Conservation (phyloP, 192 early-diverging fungal genomes). For the Geranomyces michiganensis region DNA sequence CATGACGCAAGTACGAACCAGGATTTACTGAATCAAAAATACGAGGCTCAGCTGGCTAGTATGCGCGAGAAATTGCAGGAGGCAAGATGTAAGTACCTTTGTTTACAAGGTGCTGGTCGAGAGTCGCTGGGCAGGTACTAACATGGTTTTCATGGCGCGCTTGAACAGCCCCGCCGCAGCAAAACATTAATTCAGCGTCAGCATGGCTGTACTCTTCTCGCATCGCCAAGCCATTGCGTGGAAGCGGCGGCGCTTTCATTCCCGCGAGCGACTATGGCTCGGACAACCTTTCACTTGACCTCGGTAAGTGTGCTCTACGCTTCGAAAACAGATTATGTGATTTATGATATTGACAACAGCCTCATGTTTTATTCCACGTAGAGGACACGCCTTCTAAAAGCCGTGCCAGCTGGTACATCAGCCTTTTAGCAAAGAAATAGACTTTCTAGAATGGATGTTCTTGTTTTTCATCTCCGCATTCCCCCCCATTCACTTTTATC, state of each 20-base stretch:
- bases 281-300: not conserved
- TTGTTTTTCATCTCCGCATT: too few species aligned
- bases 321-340: too few species aligned
- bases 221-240: conserved; percentile 92
- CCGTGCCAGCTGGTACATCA: conserved; percentile 55
- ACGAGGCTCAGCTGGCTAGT: conserved; percentile 78
- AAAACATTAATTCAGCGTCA: not conserved
- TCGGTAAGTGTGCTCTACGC: too few species aligned
- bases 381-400: not conserved
- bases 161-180: not conserved
- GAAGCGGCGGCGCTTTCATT: conserved; percentile 60
- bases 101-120: too few species aligned
- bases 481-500: too few species aligned
- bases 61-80: conserved; percentile 80
- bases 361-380: too few species aligned
- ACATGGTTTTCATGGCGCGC: not conserved
- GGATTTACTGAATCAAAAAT: conserved; percentile 69
- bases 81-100: conserved; percentile 62
- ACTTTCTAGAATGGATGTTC: too few species aligned
- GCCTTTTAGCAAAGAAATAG: conserved; percentile 54
- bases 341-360: too few species aligned
- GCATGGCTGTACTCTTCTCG: conserved; percentile 65
- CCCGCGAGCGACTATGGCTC: conserved; percentile 40
- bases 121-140: not conserved
- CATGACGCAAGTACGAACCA: conserved; percentile 85